Conservation (phyloP, 1,139 yeast genomes). For the Nakaseomyces glabratus region DNA sequence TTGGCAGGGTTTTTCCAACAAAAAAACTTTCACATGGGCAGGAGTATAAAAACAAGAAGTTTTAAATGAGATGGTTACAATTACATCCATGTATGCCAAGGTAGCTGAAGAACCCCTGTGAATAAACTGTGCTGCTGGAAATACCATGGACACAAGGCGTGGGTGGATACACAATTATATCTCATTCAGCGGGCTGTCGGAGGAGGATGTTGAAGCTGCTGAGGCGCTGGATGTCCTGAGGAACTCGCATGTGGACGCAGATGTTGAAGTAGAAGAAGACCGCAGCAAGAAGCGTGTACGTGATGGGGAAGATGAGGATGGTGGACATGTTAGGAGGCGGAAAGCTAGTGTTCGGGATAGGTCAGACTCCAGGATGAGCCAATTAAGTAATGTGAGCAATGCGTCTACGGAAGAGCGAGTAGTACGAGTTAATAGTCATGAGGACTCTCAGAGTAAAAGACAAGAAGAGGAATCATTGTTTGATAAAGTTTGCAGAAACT, state of each 20-base stretch:
- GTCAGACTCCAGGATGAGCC: background rate
- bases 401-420: too few relatives aligned
- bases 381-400: too few relatives aligned
- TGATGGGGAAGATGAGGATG: conserved; percentile 5
- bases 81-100: too few relatives aligned
- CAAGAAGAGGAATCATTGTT: conserved; percentile 9
- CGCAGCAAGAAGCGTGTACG: conserved; percentile 7
- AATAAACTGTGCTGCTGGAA: too few relatives aligned
- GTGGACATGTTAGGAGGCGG: conserved; percentile 1
- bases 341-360: conserved; percentile 2
- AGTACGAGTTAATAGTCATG: too few relatives aligned
- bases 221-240: conserved; percentile 26
- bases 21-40: too few relatives aligned
- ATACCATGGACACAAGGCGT: conserved; percentile 6
- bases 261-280: conserved; percentile 8
- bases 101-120: too few relatives aligned
- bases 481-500: conserved; percentile 17
- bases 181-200: conserved; percentile 13
- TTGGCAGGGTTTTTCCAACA: too few relatives aligned
- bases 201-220: conserved; percentile 25
- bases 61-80: too few relatives aligned
- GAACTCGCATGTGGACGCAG: conserved; percentile 16
- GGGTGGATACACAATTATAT: conserved; percentile 6
- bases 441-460: background rate
- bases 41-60: too few relatives aligned